Base-by-base conservation (phyloP, 202 grass and related monocot species). In the Zizania palustris region DNA sequence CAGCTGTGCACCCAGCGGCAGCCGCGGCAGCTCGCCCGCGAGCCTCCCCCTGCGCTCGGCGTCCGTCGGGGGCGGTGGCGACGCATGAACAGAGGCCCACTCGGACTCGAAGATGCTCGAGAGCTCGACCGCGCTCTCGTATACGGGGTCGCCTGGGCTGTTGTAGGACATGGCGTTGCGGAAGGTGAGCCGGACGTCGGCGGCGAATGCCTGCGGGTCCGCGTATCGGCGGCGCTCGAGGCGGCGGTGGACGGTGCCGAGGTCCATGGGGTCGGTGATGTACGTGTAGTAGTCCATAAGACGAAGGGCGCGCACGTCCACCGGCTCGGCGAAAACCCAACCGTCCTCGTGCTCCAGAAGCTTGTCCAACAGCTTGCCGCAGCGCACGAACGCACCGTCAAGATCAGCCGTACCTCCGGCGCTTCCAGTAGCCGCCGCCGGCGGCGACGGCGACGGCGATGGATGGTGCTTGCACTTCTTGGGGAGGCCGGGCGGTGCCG, bases 111-210 rank as follows among this genome's bases (percentile, higher is more conserved):
- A 93, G 9, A 85, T 67, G 11, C 11, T 12, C 12, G 71, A 77
- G 64, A 93, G 80, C 73, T 85, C 76, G 22, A 39, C 66, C 11
- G 87, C 87, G 50, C 85, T 87, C 35, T 79, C 46, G 39, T 89
- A 84, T 35, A 82, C 84, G 43, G 57, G 75, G 43, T 89, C 76
- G 8, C 80, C 66, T 36, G 6, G 0, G 46, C 63, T 16, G 36
- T 93, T 93, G 73, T 71, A 93, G n/a, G 45, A 19, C 67, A 80
- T 63, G 73, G 90, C 87, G 35, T 93, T 93, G n/a, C 36, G 5
- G 73, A 93, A 90, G 54, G 90, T 93, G 57, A 82, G 84, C 36
- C 60, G 63, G 72, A 93, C 80, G 78, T 93, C 89, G 42, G 48
- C 16, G 40, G 85, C 74, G 67, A 91, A 88, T 16, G 73, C 82